A percentile compares a stretch with the other conserved stretches of the same genome.
Evolutionary conservation across 108 stramenopile genomes (phyloP).

Genomic region (Nitzschia palea): DNA sequence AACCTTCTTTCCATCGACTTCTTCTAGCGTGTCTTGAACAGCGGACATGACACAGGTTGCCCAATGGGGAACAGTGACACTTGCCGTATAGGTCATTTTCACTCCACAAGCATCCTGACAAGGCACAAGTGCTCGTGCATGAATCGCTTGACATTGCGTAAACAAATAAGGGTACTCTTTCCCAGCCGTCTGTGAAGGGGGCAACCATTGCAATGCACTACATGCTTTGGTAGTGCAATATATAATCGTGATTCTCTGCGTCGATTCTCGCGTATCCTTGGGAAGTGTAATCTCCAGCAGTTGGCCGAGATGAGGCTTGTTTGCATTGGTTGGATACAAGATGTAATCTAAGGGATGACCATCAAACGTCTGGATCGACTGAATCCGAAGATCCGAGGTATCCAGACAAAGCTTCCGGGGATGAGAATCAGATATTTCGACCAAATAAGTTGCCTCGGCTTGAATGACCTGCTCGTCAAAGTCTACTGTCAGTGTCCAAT

Average conservation of each 20-base stretch:
- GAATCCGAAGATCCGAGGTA: slow-evolving; percentile 63
- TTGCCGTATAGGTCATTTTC: slow-evolving; percentile 89
- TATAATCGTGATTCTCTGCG: slow-evolving; percentile 52
- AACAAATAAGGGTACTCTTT: slow-evolving; percentile 93
- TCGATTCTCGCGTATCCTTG: not conserved
- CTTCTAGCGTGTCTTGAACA: slow-evolving; percentile 33
- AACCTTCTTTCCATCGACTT: slow-evolving; percentile 11
- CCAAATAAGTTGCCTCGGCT: slow-evolving; percentile 67
- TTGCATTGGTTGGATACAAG: slow-evolving; percentile 27
- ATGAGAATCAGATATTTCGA: slow-evolving; percentile 25
- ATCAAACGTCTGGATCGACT: slow-evolving; percentile 37
- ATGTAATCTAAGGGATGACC: slow-evolving; percentile 38
- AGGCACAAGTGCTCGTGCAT: slow-evolving; percentile 92
- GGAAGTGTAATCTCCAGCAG: slow-evolving; percentile 51
- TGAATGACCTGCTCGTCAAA: slow-evolving; percentile 51
- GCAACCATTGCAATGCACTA: slow-evolving; percentile 93
- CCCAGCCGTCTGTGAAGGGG: slow-evolving; percentile 91
- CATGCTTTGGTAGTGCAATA: slow-evolving; percentile 77
- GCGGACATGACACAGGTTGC: slow-evolving; percentile 96
- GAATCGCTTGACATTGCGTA: slow-evolving; percentile 98
- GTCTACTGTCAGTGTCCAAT: slow-evolving; percentile 61
- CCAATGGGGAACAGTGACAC: slow-evolving; percentile 86
- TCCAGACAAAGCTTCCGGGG: slow-evolving; percentile 43
- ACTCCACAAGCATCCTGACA: slow-evolving; percentile 92
- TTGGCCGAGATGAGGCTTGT: slow-evolving; percentile 56